These are phyloP conservation scores for Cryptococcus sp. DNA, from an alignment of 1,284 basidiomycete genomes.

Conservation along the genomic window DNA sequence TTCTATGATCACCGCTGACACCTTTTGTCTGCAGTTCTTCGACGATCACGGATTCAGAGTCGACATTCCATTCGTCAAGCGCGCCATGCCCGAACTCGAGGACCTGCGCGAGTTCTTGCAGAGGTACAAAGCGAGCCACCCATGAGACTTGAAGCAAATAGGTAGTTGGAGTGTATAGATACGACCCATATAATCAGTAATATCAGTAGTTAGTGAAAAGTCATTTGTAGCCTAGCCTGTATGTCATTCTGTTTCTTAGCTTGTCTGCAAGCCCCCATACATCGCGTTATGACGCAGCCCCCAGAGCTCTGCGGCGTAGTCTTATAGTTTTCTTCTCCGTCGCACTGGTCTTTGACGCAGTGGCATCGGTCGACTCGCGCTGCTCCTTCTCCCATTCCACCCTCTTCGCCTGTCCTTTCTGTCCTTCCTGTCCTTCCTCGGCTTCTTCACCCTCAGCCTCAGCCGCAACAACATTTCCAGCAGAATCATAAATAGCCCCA, in stretches of 20 bases:
- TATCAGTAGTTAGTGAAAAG: background rate
- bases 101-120: slow-evolving; percentile 29
- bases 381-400: too few relatives aligned
- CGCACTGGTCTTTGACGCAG: background rate
- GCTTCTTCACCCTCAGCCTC: slow-evolving; percentile 5
- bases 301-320: slow-evolving; percentile 13
- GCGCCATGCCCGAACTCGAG: slow-evolving; percentile 29
- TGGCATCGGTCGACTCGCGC: too few relatives aligned
- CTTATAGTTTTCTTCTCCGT: slow-evolving; percentile 10
- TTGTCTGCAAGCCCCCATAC: too few relatives aligned
- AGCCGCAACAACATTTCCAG: background rate
- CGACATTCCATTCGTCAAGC: slow-evolving; percentile 12
- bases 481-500: slow-evolving; percentile 4
- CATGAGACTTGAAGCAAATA: too few relatives aligned
- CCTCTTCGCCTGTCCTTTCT: background rate
- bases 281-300: background rate
- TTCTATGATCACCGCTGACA: slow-evolving; percentile 2
- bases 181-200: background rate
- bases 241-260: too few relatives aligned
- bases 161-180: background rate
- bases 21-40: slow-evolving; percentile 24
- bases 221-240: too few relatives aligned
- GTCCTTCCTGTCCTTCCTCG: background rate
- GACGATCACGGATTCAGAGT: slow-evolving; percentile 24
- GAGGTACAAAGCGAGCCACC: slow-evolving; percentile 23